A percentile compares a stretch with the other conserved stretches of the same genome.
Conservation (phyloP, 257 asterid species). For the Solanum commersonii region DNA sequence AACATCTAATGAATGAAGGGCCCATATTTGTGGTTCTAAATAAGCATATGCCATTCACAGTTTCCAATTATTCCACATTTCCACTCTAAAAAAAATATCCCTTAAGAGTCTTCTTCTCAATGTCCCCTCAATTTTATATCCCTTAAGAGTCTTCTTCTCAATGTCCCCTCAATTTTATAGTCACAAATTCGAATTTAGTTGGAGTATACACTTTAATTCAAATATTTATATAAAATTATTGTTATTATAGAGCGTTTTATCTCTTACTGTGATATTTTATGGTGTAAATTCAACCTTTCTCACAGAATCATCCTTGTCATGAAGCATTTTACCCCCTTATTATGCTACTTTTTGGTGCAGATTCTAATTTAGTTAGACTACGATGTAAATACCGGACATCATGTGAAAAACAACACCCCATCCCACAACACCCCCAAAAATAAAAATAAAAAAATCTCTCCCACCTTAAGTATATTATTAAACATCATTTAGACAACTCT, state of each 20-base stretch:
- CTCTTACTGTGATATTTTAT: rapidly evolving
- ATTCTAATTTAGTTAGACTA: no score
- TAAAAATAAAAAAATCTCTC: background rate
- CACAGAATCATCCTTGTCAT: rapidly evolving
- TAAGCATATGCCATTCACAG: constrained; percentile 36
- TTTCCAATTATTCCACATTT: constrained; percentile 12
- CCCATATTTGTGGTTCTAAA: background rate
- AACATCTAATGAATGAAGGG: background rate
- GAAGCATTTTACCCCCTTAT: rapidly evolving
- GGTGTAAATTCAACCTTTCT: rapidly evolving
- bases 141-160: background rate
- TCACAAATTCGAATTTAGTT: no score
- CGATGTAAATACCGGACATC: rapidly evolving
- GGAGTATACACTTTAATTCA: no score
- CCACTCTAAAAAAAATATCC: constrained; percentile 22
- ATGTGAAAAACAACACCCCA: background rate
- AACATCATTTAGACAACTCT: background rate
- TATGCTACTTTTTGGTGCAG: no score
- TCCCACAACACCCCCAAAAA: background rate
- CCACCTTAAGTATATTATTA: constrained; percentile 3
- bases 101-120: background rate
- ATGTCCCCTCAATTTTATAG: background rate
- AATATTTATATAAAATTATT: no score
- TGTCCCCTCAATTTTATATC: background rate
- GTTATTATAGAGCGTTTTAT: no score